Conservation (phyloP, 805 yeast species). For the Candida tammaniensis region DNA sequence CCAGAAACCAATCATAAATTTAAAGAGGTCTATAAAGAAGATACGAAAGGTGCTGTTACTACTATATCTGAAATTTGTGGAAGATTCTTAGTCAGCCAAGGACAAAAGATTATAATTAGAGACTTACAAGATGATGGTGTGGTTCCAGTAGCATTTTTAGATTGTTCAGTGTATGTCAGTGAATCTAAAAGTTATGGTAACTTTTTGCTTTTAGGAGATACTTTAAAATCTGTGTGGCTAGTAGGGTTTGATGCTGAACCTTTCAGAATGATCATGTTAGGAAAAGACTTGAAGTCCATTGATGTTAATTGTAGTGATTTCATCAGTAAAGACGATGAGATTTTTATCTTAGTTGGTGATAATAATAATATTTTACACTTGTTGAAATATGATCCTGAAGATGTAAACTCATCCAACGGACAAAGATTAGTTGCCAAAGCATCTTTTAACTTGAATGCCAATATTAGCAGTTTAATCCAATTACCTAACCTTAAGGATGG, state of each 20-base stretch:
- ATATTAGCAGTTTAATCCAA: conserved; percentile 52
- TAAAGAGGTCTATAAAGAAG: conserved; percentile 69
- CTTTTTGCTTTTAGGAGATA: conserved; percentile 76
- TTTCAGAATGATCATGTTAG: conserved; percentile 73
- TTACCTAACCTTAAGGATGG: conserved; percentile 38
- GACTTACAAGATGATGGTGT: conserved; percentile 85
- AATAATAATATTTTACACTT: conserved; percentile 64
- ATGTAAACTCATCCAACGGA: conserved; percentile 78
- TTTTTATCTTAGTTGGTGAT: conserved; percentile 69
- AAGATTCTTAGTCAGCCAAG: conserved; percentile 78
- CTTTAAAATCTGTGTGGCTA: conserved; percentile 71
- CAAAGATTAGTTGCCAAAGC: conserved; percentile 68
- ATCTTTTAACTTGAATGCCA: conserved; percentile 65
- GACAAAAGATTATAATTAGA: conserved; percentile 76
- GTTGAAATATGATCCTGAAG: conserved; percentile 89
- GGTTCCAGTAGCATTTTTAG: conserved; percentile 91
- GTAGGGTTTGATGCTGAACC: conserved; percentile 96
- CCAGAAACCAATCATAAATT: conserved; percentile 82
- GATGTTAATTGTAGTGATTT: conserved; percentile 77
- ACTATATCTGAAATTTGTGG: conserved; percentile 79
- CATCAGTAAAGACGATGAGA: conserved; percentile 64
- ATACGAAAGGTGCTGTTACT: conserved; percentile 80
- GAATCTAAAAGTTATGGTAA: conserved; percentile 84
- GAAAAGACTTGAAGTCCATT: conserved; percentile 65
- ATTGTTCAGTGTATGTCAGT: conserved; percentile 74